Evolutionary conservation across 1,284 basidiomycete genomes (phyloP), one percentile per base, ranked within the genome.

Genomic region (Butyriboletus regius): DNA sequence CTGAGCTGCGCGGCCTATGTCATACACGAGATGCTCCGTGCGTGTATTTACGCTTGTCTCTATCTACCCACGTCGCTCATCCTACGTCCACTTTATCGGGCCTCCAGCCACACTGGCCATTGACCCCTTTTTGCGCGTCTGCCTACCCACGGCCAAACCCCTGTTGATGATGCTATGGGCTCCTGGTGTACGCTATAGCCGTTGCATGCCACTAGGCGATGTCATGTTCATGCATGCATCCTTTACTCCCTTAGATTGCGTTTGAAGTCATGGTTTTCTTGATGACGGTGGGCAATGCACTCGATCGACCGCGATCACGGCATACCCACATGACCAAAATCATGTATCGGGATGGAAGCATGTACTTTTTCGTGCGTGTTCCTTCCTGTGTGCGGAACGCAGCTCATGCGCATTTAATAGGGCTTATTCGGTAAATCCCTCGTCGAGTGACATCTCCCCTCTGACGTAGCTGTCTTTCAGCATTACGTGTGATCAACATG

Each of bases 181-280:
- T 7, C 71, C 70, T 9, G 66, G 68, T 26, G 70, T 72, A 40
- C 33, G 43, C 8, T 12, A 40, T 1, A 18, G 17, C 28, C 15
- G 4, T 20, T 20, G 15, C n/a, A n/a, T 36, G 33, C 35, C 1
- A 14, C 1, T 22, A 18, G 20, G 31, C 3, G 20, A 36, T n/a
- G 9, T 17, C 32, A 4, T 50, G 26, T 34, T 46, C 20, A 56
- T 6, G 3, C 13, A 4, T 36, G 5, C n/a, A 1, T 29, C 9
- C 10, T 18, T 20, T 4, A 1, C 20, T 4, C 15, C 10, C 14
- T 7, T 39, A 74, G 69, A 57, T 71, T 8, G 46, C 53, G 3
- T 74, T 74, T 29, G 72, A 75, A 48, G 36, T 63, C n/a, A 59
- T 75, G 41, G 48, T 72, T 1, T 68, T 74, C 35, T 38, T 60